Percentiles rank a stretch among this genome's conserved stretches.
Evolutionary conservation across 2,329 filamentous ascomycete genomes (phyloP).

Genomic region (Juglanconis oblonga): DNA sequence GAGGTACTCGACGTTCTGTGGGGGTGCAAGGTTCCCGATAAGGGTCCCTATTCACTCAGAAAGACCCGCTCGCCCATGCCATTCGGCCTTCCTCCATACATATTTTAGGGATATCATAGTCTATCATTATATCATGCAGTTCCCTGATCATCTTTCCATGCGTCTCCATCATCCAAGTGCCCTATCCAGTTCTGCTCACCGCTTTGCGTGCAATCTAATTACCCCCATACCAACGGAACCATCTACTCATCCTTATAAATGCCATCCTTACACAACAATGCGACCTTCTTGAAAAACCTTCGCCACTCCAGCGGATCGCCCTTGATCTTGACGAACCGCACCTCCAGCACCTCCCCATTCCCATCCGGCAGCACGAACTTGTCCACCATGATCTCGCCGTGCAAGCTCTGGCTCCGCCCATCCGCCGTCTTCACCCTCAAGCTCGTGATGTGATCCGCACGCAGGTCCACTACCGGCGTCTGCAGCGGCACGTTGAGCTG

Average conservation of each 20-base stretch:
- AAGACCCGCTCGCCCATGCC: too few species aligned
- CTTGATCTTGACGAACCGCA: slow-evolving; percentile 90
- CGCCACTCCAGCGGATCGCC: slow-evolving; percentile 97
- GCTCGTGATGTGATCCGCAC: slow-evolving; percentile 55
- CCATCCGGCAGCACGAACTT: slow-evolving; percentile 55
- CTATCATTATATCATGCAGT: too few species aligned
- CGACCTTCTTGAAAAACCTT: slow-evolving; percentile 94
- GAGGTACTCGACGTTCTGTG: too few species aligned
- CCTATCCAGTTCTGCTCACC: too few species aligned
- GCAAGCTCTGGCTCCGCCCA: slow-evolving; percentile 66
- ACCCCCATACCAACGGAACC: too few species aligned
- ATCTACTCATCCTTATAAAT: slow-evolving; percentile 59
- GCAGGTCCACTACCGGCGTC: slow-evolving; percentile 36
- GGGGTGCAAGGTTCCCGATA: too few species aligned
- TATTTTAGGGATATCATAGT: too few species aligned
- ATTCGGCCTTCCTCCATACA: too few species aligned
- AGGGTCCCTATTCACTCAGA: too few species aligned
- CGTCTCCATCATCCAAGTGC: too few species aligned
- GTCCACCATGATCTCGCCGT: slow-evolving; percentile 74
- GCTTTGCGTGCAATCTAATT: too few species aligned
- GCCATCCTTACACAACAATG: slow-evolving; percentile 79
- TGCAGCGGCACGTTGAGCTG: slow-evolving; percentile 78
- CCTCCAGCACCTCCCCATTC: slow-evolving; percentile 67
- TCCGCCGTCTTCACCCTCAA: slow-evolving; percentile 76
- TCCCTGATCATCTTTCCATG: too few species aligned